Conservation (phyloP, 2,329 filamentous ascomycete species). For the Fusarium chuoi region DNA sequence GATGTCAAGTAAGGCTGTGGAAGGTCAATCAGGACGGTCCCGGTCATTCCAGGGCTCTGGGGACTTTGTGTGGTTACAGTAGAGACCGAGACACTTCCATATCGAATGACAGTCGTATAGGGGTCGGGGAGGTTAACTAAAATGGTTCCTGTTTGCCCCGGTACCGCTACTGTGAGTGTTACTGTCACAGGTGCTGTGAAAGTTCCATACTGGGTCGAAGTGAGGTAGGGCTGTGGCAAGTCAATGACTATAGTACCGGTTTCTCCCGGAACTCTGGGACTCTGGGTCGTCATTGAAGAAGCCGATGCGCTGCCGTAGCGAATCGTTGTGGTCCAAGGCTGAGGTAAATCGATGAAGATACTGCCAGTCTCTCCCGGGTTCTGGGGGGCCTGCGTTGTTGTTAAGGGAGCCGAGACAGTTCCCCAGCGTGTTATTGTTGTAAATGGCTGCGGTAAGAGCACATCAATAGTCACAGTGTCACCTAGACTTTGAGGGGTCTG, state of each 20-base stretch:
- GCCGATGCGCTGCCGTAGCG: not conserved
- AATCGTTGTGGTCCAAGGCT: not conserved
- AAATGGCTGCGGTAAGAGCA: not conserved
- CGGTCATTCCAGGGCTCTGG: not conserved
- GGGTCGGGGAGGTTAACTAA: conserved; percentile 4
- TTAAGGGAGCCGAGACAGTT: not conserved
- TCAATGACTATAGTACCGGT: conserved; percentile 1
- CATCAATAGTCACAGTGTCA: no score
- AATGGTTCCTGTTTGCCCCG: conserved; percentile 4
- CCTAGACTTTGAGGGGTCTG: no score
- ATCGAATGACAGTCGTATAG: not conserved
- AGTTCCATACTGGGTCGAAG: not conserved
- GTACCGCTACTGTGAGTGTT: not conserved
- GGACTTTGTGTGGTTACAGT: not conserved
- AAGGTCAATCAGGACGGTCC: not conserved
- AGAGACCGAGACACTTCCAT: not conserved
- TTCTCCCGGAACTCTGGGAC: not conserved
- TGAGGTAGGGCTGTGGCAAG: not conserved
- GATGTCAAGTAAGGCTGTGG: not conserved
- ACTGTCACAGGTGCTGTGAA: not conserved
- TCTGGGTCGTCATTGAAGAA: not conserved
- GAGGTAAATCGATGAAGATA: not conserved
- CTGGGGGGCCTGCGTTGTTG: not conserved
- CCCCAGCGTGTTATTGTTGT: not conserved
- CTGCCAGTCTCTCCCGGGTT: not conserved